Evolutionary conservation across 306 rosid species (phyloP).

Genomic region (Elaeagnus macrophylla): DNA sequence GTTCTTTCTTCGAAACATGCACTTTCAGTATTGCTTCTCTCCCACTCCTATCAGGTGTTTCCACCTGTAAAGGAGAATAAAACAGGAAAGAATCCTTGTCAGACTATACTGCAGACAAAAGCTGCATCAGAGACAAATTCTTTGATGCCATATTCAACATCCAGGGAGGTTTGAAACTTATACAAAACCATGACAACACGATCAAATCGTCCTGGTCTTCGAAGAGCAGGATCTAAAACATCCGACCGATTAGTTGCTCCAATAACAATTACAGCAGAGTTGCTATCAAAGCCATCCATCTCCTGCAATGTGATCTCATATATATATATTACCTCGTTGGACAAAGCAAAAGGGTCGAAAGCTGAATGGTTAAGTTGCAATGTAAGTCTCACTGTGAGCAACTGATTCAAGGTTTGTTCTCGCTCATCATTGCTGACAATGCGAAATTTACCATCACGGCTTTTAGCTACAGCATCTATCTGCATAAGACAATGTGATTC

Average conservation of each 20-base stretch:
- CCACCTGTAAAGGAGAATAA: slow-evolving; percentile 43
- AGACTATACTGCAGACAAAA: slow-evolving; percentile 6
- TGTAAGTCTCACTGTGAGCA: slow-evolving; percentile 71
- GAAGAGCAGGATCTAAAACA: slow-evolving; percentile 93
- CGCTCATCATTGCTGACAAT: slow-evolving; percentile 94
- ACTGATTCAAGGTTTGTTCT: slow-evolving; percentile 96
- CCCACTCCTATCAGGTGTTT: slow-evolving; percentile 84
- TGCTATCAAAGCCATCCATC: slow-evolving; percentile 99
- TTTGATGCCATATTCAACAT: slow-evolving; percentile 13
- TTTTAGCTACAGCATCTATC: slow-evolving; percentile 99
- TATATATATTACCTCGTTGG: slow-evolving; percentile 2
- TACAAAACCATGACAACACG: slow-evolving; percentile 78
- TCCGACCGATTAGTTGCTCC: slow-evolving; percentile 96
- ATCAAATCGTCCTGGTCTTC: slow-evolving; percentile 97
- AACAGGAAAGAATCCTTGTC: slow-evolving; percentile 3
- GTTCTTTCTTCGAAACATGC: slow-evolving; percentile 79
- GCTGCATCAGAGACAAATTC: too few relatives aligned
- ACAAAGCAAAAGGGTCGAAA: background rate
- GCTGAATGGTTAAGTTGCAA: slow-evolving; percentile 19
- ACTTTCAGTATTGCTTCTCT: slow-evolving; percentile 83
- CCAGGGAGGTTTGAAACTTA: slow-evolving; percentile 15
- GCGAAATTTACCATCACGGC: slow-evolving; percentile 95
- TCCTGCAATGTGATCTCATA: slow-evolving; percentile 53
- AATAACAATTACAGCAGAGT: slow-evolving; percentile 85
- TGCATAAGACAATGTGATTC: slow-evolving; percentile 24